Conservation (phyloP, 169 alveolate genomes). For the Plasmodium vivax region DNA sequence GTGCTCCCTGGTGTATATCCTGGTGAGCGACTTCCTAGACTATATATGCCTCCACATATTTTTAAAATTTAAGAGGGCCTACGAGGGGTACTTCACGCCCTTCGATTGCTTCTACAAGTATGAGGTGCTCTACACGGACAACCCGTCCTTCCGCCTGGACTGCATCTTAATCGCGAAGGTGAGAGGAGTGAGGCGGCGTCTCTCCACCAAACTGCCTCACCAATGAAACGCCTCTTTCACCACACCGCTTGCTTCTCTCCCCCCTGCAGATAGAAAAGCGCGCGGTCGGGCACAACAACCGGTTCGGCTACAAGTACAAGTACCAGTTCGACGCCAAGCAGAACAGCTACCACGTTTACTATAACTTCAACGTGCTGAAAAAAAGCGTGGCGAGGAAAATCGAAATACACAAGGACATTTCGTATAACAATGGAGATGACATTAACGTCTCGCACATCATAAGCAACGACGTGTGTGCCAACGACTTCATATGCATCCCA, state of each 20-base stretch:
- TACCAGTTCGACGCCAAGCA: slow-evolving; percentile 27
- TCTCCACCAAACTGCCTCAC: neutral
- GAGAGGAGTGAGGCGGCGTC: neutral
- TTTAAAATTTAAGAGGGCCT: slow-evolving; percentile 24
- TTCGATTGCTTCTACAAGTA: slow-evolving; percentile 56
- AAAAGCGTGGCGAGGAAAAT: slow-evolving; percentile 25
- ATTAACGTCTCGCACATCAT: slow-evolving; percentile 66
- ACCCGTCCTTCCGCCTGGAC: slow-evolving; percentile 66
- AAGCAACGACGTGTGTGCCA: slow-evolving; percentile 48
- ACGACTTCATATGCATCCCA: slow-evolving; percentile 69
- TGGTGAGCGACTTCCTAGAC: slow-evolving; percentile 59
- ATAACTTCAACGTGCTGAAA: slow-evolving; percentile 47
- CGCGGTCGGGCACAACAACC: slow-evolving; percentile 43
- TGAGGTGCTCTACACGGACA: slow-evolving; percentile 59
- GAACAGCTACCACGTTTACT: slow-evolving; percentile 12
- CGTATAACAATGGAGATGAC: slow-evolving; percentile 73
- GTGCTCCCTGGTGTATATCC: slow-evolving; percentile 41
- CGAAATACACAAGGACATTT: slow-evolving; percentile 65
- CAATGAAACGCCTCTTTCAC: neutral
- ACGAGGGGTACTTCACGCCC: slow-evolving; percentile 29
- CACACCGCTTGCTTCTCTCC: neutral
- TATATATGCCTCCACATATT: slow-evolving; percentile 62
- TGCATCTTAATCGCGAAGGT: slow-evolving; percentile 64
- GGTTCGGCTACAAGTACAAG: slow-evolving; percentile 64
- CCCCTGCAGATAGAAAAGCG: slow-evolving; percentile 30